phyloP scores from a whole-genome alignment of 2,329 filamentous ascomycete species.

The Talaromyces sp. region DNA sequence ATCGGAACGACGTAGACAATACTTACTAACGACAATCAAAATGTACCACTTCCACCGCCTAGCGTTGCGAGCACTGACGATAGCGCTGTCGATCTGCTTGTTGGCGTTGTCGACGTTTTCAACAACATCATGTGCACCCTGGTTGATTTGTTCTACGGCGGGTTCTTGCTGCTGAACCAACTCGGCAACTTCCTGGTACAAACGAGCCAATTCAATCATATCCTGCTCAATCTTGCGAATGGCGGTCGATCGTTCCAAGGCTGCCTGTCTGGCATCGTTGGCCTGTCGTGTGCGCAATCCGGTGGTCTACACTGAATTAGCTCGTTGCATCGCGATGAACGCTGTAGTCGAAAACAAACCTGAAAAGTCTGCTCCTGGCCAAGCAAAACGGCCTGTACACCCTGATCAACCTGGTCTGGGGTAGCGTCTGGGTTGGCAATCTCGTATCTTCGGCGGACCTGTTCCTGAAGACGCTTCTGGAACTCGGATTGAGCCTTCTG shows the following conservation, averaged over 20 bases:
- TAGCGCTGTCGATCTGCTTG: slow-evolving; percentile 74
- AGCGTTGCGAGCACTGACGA: slow-evolving; percentile 73
- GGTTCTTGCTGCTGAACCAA: slow-evolving; percentile 83
- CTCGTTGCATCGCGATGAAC: neutral
- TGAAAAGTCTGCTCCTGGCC: slow-evolving; percentile 73
- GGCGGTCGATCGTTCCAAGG: slow-evolving; percentile 76
- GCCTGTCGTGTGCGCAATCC: slow-evolving; percentile 62
- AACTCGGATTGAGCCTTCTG: slow-evolving; percentile 76
- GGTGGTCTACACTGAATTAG: slow-evolving; percentile 26
- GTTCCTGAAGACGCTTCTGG: slow-evolving; percentile 73
- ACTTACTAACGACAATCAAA: slow-evolving; percentile 64
- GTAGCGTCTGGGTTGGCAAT: slow-evolving; percentile 81
- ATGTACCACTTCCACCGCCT: slow-evolving; percentile 97
- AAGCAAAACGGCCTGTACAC: slow-evolving; percentile 64
- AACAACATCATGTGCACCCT: slow-evolving; percentile 79
- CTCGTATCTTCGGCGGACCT: slow-evolving; percentile 83
- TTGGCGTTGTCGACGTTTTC: slow-evolving; percentile 83
- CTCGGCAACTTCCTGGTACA: slow-evolving; percentile 86
- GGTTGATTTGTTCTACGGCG: slow-evolving; percentile 74
- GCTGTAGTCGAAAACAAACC: slow-evolving; percentile 52
- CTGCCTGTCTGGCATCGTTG: slow-evolving; percentile 73
- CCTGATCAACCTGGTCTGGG: slow-evolving; percentile 71
- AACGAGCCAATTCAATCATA: slow-evolving; percentile 78
- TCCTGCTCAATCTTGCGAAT: slow-evolving; percentile 90
- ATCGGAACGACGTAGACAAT: slow-evolving; percentile 14